Conservation (phyloP, 805 yeast genomes). For the Candida silvicultrix region DNA sequence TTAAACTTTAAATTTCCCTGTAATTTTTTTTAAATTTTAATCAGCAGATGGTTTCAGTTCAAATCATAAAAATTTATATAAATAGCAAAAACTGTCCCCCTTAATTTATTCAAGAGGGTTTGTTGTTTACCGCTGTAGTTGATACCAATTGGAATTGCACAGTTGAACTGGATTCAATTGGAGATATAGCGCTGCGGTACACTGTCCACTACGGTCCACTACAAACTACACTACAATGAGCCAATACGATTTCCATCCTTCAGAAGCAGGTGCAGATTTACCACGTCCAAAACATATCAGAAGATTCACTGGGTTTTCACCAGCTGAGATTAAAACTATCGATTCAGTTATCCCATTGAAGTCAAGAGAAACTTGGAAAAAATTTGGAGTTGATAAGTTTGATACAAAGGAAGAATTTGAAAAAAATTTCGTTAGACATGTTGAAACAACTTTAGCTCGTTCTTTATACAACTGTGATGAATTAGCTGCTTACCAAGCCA, state of each 20-base stretch:
- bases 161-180: neutral
- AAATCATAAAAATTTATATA: too few relatives aligned
- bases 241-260: conserved; percentile 7
- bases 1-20: too few relatives aligned
- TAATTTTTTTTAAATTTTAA: too few relatives aligned
- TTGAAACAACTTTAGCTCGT: conserved; percentile 87
- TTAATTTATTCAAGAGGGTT: too few relatives aligned
- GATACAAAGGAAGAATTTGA: conserved; percentile 53
- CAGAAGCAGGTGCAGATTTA: conserved; percentile 8
- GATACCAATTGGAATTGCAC: too few relatives aligned
- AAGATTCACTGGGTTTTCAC: conserved; percentile 86
- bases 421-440: conserved; percentile 69
- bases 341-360: conserved; percentile 77
- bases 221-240: conserved; percentile 6
- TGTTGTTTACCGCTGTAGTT: too few relatives aligned
- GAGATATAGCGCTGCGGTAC: too few relatives aligned
- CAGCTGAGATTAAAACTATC: conserved; percentile 78
- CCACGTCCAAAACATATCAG: conserved; percentile 49
- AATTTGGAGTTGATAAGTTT: conserved; percentile 48
- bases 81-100: too few relatives aligned
- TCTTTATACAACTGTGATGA: conserved; percentile 89
- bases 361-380: conserved; percentile 74
- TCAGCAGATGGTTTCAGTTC: too few relatives aligned
- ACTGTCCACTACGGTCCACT: too few relatives aligned
- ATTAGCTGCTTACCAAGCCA: conserved; percentile 88